These are phyloP conservation scores for Fusarium praegraminearum DNA, from an alignment of 2,329 filamentous ascomycete species.

Conservation along the genomic window DNA sequence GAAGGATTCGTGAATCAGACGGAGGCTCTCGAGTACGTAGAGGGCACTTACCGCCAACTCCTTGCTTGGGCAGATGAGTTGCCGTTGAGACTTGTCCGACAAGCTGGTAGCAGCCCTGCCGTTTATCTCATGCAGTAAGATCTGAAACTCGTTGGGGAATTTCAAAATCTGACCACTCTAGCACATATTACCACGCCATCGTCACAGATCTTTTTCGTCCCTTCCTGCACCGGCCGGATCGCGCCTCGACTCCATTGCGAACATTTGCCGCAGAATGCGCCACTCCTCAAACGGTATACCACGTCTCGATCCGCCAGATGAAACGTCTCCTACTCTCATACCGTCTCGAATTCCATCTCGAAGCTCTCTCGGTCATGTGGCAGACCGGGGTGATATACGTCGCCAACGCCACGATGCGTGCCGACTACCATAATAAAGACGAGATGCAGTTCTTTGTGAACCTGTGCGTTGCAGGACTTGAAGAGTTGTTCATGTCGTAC, in stretches of 20 bases:
- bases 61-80: background rate
- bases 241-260: background rate
- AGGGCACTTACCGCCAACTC: background rate
- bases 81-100: background rate
- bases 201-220: background rate
- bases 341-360: background rate
- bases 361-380: background rate
- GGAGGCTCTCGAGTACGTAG: background rate
- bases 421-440: background rate
- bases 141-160: no score
- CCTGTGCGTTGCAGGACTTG: background rate
- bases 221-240: background rate
- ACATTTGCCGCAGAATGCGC: background rate
- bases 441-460: constrained; percentile 1
- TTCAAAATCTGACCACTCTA: background rate
- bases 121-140: constrained; percentile 4
- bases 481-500: background rate
- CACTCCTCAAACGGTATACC: background rate
- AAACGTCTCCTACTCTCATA: background rate
- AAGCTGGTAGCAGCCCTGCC: background rate
- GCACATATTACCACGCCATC: background rate
- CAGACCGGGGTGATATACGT: constrained; percentile 1
- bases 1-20: background rate
- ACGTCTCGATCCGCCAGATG: background rate
- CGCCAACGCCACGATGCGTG: background rate